Base-by-base conservation (phyloP, 2,329 filamentous ascomycete species). In the Phyllosticta citribraziliensis region DNA sequence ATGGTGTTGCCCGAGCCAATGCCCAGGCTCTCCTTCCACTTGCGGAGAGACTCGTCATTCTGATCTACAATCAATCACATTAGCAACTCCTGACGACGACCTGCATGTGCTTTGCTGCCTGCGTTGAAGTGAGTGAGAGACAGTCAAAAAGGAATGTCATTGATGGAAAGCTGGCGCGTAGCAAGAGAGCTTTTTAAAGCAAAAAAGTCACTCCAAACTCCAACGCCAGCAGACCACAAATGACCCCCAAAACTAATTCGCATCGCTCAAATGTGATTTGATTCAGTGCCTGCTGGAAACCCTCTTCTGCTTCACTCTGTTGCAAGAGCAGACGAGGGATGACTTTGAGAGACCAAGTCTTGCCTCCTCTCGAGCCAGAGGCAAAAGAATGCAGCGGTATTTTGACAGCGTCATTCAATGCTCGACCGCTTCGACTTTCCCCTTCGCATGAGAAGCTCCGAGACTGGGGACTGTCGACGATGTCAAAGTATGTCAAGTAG, bases 1-100 rank as follows among this genome's bases (percentile, higher is more conserved):
- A 80, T 75, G 67, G 73, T 69, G 63, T 74, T 76, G 68, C 85
- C 79, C 61, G 80, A 86, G 65, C 86, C 85, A 63, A 97, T 86
- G 68, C 94, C 94, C 64, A 99, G 88, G 12, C 93, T 97, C 72
- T 93, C 85, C 82, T 99, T 99, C 88, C 96, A 99, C 71, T 93
- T 88, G 78, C 95, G 89, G 70, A 99, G 87, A 64, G 93, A 94
- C 77, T 97, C 93, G 75, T 99, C 94, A 70, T 89, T 80, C 70
- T 82, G 76, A 74, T 87, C 84, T 86, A 25, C 24, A 47, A 9
- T 14, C 17, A 14, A 52, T 2, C 24, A 25, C n/a, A 27, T 56
- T 20, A 56, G 30, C 47, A 22, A 30, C 8, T 20, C 10, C 40
- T 14, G 20, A 30, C 14, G 17, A 56, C 6, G 5, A 47, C 40